Evolutionary conservation across 306 rosid species (phyloP), one percentile per base, ranked within the genome.

Genomic region (Pueraria montana): DNA sequence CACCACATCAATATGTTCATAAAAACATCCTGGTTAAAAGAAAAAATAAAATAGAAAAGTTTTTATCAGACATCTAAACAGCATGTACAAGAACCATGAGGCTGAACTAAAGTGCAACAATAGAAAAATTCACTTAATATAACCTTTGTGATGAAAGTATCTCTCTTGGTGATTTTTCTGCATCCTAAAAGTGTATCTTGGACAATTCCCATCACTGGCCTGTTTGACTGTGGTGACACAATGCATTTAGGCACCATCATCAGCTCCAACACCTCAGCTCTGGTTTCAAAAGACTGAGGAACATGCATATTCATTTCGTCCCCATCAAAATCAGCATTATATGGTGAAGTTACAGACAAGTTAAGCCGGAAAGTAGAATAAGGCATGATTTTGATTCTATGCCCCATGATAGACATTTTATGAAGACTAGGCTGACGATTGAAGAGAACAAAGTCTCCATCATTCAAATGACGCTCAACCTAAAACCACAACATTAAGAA

Each of bases 1-100:
- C 99, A 96, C 99, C 99, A 96, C 99, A 96, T 96, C 93, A 96
- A 87, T 77, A 91, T 96, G 87, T 96, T 96, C 99, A 96, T 96
- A 71, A 96, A 94, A 86, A 94, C 99, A 84, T 96, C 99, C 99
- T 96, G 90, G 70, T 69, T 38, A n/a, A 18, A 66, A 4, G 86
- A 82, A 77, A 65, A 76, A 46, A 34, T 3, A 74, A 50, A n/a
- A n/a, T n/a, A n/a, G n/a, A n/a, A n/a, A 21, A 67, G 2, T 45
- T 5, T 78, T 27, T 23, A 64, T 88, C 49, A 91, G 81, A 72
- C 63, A 82, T 80, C 63, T 36, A 69, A 14, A 36, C n/a, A 38
- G 26, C 26, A 34, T 56, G 45, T 34, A 78, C 61, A 63, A 78
- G 65, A 87, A 84, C 1, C 6, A 61, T 38, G 11, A 73, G 12